Evolutionary conservation across 352 stramenopile genomes (phyloP).

Genomic region (Peronosclerospora sorghi): DNA sequence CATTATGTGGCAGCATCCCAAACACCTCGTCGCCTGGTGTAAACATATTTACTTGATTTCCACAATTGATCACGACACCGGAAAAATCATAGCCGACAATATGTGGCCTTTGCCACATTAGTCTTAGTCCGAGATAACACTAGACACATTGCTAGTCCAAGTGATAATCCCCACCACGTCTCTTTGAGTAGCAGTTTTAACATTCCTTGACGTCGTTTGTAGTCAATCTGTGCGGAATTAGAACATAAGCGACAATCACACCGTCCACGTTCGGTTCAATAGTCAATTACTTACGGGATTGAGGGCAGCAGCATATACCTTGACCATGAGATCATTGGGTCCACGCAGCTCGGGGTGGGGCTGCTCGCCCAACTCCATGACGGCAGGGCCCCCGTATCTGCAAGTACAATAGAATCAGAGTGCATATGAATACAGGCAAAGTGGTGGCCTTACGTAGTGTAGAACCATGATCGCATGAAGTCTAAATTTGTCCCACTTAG

Average conservation of each 20-base stretch:
- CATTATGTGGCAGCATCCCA: constrained; percentile 54
- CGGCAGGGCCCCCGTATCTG: constrained; percentile 47
- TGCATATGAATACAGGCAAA: background rate
- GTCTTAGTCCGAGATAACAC: too few species aligned
- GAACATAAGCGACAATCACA: background rate
- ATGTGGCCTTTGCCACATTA: constrained; percentile 35
- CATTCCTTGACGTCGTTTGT: constrained; percentile 63
- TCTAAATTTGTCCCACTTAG: background rate
- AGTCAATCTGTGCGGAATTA: constrained; percentile 43
- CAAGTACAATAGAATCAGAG: constrained; percentile 1
- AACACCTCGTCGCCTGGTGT: constrained; percentile 54
- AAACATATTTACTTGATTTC: constrained; percentile 47
- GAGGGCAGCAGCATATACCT: constrained; percentile 47
- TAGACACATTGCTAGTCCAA: background rate
- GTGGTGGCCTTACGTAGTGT: constrained; percentile 34
- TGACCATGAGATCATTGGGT: constrained; percentile 47
- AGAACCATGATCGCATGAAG: constrained; percentile 67
- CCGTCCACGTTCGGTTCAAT: background rate
- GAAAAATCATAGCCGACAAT: constrained; percentile 67
- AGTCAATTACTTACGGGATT: constrained; percentile 32
- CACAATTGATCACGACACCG: constrained; percentile 43
- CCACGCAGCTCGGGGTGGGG: constrained; percentile 35
- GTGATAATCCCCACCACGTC: constrained; percentile 16
- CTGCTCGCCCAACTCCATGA: constrained; percentile 49
- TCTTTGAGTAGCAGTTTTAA: constrained; percentile 49